Base-by-base conservation (phyloP, 352 stramenopile genomes). In the Pythium plurisporium region DNA sequence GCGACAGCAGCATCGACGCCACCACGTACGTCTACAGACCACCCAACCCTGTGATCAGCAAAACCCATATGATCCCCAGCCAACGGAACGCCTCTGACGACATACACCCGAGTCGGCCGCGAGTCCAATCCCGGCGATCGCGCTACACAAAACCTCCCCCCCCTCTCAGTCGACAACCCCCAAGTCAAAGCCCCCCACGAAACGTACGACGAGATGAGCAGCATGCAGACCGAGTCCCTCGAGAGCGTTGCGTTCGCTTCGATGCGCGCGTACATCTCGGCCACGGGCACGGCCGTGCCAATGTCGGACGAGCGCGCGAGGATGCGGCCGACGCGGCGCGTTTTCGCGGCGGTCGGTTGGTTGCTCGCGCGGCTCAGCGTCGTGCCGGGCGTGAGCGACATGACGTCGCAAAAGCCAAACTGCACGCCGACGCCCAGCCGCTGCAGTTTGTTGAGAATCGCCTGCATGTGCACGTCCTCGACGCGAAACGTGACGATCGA, bases 391-490 rank as follows among this genome's bases (percentile, higher is more conserved):
- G 83, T 94, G 63, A 91, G 77, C 53, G 79, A 91, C 83, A 94
- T 94, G 71, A 94, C 83, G 55, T 94, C 83, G 65, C 83, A 94
- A 59, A 94, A 91, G 45, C 83, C 83, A 54, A 91, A 94, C 62
- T 91, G 77, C 30, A 94, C 82, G 25, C 83, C 83, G 22, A 94
- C 83, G 47, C 83, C 83, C 72, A 91, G 86, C 45, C 68, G 67
- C 64, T 94, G 82, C 33, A 94, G 74, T 45, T 78, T 82, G 55
- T 80, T 94, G n/a, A 94, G 64, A 45, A 94, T 87, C 22, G 71
- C 60, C 65, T 94, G 81, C 83, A 93, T 91, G 60, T 93, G 77
- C 46, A 79, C 77, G 64, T 93, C 83, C 51, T 93, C 83, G 8
- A 91, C 82, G 56, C 81, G 79, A 66, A 91, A 94, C 47, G 78